Percentiles rank a stretch among this genome's conserved stretches.
phyloP scores from a whole-genome alignment of 805 yeast species.

The Yarrowia divulgata region DNA sequence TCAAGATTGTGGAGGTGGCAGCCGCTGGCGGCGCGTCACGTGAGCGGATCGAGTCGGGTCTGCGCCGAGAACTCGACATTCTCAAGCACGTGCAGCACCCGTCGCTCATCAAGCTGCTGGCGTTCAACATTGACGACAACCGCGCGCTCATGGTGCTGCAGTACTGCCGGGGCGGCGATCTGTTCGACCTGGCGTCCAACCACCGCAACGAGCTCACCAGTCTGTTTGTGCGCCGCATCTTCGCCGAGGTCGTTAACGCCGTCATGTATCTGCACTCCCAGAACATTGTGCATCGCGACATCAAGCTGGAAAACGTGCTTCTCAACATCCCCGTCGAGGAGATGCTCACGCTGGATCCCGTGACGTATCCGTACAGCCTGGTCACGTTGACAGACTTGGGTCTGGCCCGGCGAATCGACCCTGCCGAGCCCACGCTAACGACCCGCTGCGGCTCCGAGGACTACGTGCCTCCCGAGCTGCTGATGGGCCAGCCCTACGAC shows the following conservation, averaged over 20 bases:
- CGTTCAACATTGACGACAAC: slow-evolving; percentile 51
- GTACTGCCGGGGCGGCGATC: slow-evolving; percentile 84
- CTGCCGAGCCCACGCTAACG: slow-evolving; percentile 66
- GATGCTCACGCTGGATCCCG: slow-evolving; percentile 45
- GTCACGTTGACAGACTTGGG: slow-evolving; percentile 88
- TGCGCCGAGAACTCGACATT: slow-evolving; percentile 77
- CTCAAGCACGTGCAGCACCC: slow-evolving; percentile 66
- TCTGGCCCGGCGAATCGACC: slow-evolving; percentile 71
- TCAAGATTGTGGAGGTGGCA: slow-evolving; percentile 66
- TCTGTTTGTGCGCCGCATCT: slow-evolving; percentile 63
- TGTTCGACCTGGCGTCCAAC: slow-evolving; percentile 66
- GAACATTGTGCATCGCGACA: slow-evolving; percentile 84
- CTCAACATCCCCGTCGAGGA: slow-evolving; percentile 52
- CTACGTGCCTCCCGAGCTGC: slow-evolving; percentile 91
- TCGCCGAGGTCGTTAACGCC: slow-evolving; percentile 73
- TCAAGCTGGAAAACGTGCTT: slow-evolving; percentile 87
- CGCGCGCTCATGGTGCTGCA: slow-evolving; percentile 67
- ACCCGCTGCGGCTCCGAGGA: slow-evolving; percentile 97
- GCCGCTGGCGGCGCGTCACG: slow-evolving; percentile 54
- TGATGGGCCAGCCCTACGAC: slow-evolving; percentile 89
- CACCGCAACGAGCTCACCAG: slow-evolving; percentile 57
- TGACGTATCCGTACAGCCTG: slow-evolving; percentile 50
- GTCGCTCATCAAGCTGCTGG: slow-evolving; percentile 65
- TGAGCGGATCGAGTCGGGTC: slow-evolving; percentile 64
- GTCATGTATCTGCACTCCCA: slow-evolving; percentile 73